Evolutionary conservation across 257 asterid genomes (phyloP).

Genomic region (Ajuga chamaepitys): DNA sequence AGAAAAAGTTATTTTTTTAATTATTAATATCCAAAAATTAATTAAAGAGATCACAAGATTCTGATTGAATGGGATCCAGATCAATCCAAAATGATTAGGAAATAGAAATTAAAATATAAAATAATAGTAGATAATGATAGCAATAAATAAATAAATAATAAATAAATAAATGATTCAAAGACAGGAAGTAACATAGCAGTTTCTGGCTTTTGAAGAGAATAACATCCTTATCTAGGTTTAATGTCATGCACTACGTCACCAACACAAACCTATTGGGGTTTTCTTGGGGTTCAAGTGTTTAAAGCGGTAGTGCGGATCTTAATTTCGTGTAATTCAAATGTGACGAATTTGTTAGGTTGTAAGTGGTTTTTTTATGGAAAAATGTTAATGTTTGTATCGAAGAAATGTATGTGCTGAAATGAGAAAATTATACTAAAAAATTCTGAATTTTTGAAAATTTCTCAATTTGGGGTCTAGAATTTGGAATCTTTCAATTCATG

Average conservation of each 20-base stretch:
- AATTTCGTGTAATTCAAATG: too few species aligned
- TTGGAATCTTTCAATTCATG: too few species aligned
- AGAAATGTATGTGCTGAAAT: too few species aligned
- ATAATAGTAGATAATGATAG: background rate
- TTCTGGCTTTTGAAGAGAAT: conserved; percentile 19
- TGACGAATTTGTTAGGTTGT: too few species aligned
- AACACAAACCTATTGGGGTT: background rate
- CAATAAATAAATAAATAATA: background rate
- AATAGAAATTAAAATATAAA: background rate
- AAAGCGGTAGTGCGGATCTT: too few species aligned
- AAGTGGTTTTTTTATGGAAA: too few species aligned
- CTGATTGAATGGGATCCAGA: conserved; percentile 20
- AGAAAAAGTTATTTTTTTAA: background rate
- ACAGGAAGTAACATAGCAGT: conserved; percentile 26
- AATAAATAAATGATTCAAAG: conserved; percentile 1
- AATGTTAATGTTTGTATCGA: too few species aligned
- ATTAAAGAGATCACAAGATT: background rate
- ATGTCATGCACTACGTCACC: conserved; percentile 37
- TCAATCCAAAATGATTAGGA: background rate
- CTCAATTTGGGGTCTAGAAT: too few species aligned
- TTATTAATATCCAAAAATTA: background rate
- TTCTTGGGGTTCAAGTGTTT: too few species aligned
- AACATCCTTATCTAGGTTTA: conserved; percentile 19
- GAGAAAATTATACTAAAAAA: too few species aligned
- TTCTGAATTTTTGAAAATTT: too few species aligned